Evolutionary conservation across 1,284 basidiomycete genomes (phyloP).

Genomic region (Pseudozyma tsukubaensis): DNA sequence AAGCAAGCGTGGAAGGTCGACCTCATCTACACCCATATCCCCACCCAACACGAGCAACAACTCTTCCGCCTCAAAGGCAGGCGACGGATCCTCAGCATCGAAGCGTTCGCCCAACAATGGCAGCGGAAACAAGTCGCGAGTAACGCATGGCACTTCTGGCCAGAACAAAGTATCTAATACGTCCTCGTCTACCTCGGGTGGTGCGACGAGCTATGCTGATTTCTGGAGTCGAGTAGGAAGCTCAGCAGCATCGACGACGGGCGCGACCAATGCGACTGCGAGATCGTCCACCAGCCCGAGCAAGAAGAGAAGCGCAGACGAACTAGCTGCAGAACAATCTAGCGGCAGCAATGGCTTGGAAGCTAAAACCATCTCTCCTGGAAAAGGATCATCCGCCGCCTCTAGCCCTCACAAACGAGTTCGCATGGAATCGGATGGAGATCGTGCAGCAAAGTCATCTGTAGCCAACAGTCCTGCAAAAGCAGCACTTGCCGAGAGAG

Average conservation of each 20-base stretch:
- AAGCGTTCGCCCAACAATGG: constrained; percentile 14
- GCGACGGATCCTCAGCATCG: constrained; percentile 10
- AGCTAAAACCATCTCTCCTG: too few species aligned
- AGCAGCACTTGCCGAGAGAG: constrained; percentile 31
- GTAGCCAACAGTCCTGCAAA: constrained; percentile 31
- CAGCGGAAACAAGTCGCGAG: constrained; percentile 14
- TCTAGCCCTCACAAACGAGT: constrained; percentile 48
- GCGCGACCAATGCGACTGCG: constrained; percentile 5
- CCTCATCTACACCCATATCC: constrained; percentile 42
- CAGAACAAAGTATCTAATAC: constrained; percentile 2
- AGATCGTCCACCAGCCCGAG: constrained; percentile 32
- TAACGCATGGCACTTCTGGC: constrained; percentile 5
- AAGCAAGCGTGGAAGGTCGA: constrained; percentile 38
- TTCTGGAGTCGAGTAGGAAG: constrained; percentile 57
- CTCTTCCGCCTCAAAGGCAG: constrained; percentile 13
- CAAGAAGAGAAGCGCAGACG: constrained; percentile 47
- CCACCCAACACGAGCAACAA: constrained; percentile 35
- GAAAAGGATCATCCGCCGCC: neutral
- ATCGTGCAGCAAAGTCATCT: constrained; percentile 6
- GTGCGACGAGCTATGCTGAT: constrained; percentile 53
- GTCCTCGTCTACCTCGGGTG: constrained; percentile 19
- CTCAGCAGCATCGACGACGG: constrained; percentile 13
- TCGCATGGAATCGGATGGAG: constrained; percentile 29
- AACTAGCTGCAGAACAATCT: constrained; percentile 4
- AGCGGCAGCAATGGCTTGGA: constrained; percentile 1